phyloP scores from a whole-genome alignment of 1,284 basidiomycete genomes.

The Anthracocystis setariae region DNA sequence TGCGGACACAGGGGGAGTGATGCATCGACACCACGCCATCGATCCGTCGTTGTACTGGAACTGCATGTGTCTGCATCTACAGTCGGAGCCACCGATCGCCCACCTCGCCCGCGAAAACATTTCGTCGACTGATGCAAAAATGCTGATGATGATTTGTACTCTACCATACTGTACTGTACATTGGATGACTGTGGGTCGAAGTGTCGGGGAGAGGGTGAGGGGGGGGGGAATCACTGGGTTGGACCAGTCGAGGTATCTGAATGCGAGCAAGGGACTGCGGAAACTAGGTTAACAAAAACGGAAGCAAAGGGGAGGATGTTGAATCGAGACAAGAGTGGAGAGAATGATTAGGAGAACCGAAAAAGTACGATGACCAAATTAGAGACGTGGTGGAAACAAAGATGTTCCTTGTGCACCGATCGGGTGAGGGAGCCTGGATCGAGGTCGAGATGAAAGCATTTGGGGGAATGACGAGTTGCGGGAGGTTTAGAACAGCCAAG shows the following conservation, averaged over 20 bases:
- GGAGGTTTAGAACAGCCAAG: slow-evolving; percentile 39
- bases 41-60: no score
- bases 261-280: background rate
- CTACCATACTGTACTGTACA: no score
- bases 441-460: background rate
- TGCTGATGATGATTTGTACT: no score
- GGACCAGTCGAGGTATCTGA: slow-evolving; percentile 25
- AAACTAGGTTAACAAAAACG: background rate
- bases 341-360: background rate
- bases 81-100: no score
- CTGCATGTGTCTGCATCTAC: no score
- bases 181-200: background rate
- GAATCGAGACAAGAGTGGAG: slow-evolving; percentile 11
- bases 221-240: slow-evolving; percentile 26
- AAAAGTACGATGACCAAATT: background rate
- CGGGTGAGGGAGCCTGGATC: background rate
- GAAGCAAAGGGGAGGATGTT: slow-evolving; percentile 12
- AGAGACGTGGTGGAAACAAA: background rate
- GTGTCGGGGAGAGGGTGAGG: background rate
- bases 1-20: no score
- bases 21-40: no score
- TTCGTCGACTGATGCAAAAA: no score
- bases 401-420: slow-evolving; percentile 2
- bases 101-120: no score
- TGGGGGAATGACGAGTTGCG: background rate